Percentiles rank a stretch among this genome's conserved stretches.
Conservation (phyloP, 2,329 filamentous ascomycete species). For the Aspergillus ustus region DNA sequence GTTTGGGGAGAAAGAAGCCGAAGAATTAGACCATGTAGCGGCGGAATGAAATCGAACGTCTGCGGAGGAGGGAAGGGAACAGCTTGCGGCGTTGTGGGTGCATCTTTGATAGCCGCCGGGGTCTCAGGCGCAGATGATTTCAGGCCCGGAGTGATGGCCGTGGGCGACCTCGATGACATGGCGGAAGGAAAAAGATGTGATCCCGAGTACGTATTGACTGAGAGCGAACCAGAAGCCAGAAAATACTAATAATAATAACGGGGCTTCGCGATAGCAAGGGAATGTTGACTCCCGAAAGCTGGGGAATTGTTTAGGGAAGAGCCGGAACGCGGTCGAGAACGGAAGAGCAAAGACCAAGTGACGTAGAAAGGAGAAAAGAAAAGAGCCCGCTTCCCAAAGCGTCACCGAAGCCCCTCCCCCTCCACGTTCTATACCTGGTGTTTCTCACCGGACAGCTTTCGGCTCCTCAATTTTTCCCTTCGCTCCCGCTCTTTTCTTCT, state of each 20-base stretch:
- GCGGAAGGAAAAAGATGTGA: constrained; percentile 25
- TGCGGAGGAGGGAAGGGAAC: constrained; percentile 72
- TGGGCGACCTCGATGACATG: constrained; percentile 43
- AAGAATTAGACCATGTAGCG: constrained; percentile 76
- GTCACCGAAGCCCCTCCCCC: constrained; percentile 39
- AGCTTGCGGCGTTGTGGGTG: constrained; percentile 51
- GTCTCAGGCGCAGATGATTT: constrained; percentile 43
- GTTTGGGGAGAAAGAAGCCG: constrained; percentile 64
- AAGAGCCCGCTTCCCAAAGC: constrained; percentile 33
- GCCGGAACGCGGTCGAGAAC: constrained; percentile 35
- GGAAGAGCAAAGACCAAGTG: constrained; percentile 10
- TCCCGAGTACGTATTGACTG: constrained; percentile 11
- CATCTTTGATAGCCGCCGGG: constrained; percentile 33
- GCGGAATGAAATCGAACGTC: constrained; percentile 82
- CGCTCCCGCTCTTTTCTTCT: constrained; percentile 20
- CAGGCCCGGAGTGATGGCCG: constrained; percentile 48
- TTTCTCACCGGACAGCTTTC: constrained; percentile 31
- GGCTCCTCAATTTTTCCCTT: constrained; percentile 23
- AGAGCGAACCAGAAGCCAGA: constrained; percentile 9
- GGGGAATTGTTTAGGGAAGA: constrained; percentile 41
- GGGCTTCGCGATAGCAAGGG: constrained; percentile 9
- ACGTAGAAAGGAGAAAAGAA: constrained; percentile 38
- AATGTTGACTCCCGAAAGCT: constrained; percentile 11
- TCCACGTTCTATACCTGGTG: constrained; percentile 10
- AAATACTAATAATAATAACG: constrained; percentile 5